Conservation (phyloP, 768 basidiomycete species). For the Tulasnella sp. region DNA sequence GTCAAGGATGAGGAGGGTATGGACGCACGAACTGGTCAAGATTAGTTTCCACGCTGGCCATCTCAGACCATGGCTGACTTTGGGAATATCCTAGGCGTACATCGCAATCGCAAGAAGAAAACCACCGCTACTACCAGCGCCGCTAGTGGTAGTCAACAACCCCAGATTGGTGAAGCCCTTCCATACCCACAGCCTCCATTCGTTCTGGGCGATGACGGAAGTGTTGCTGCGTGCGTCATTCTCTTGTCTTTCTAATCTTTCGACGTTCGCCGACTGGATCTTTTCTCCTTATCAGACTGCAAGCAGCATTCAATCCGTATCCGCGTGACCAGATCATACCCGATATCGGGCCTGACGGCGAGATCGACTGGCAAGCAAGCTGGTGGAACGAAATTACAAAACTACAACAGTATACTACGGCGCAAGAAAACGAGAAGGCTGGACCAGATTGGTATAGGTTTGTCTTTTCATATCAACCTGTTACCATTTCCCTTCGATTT, state of each 20-base stretch:
- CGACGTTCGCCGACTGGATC: neutral
- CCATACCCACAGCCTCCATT: neutral
- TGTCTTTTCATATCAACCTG: neutral
- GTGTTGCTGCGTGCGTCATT: conserved; percentile 8
- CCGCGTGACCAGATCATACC: conserved; percentile 11
- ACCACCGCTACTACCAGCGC: neutral
- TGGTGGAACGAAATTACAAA: conserved; percentile 73
- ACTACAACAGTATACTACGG: conserved; percentile 58
- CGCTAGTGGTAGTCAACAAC: neutral
- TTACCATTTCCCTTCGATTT: no score
- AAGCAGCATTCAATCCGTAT: conserved; percentile 11
- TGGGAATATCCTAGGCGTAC: conserved; percentile 37
- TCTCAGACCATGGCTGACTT: neutral
- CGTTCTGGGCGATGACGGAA: conserved; percentile 1
- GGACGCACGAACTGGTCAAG: conserved; percentile 34
- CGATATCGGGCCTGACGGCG: neutral
- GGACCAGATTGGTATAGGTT: conserved; percentile 66
- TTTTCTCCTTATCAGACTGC: neutral
- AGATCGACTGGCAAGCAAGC: conserved; percentile 51
- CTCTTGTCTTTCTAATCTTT: neutral
- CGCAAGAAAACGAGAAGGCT: conserved; percentile 71
- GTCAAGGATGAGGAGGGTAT: conserved; percentile 30
- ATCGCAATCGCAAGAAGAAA: conserved; percentile 72
- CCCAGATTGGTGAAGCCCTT: neutral
- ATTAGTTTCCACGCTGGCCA: neutral